Base-by-base conservation (phyloP, 176 grass and related monocot species). In the Musa itinerans region DNA sequence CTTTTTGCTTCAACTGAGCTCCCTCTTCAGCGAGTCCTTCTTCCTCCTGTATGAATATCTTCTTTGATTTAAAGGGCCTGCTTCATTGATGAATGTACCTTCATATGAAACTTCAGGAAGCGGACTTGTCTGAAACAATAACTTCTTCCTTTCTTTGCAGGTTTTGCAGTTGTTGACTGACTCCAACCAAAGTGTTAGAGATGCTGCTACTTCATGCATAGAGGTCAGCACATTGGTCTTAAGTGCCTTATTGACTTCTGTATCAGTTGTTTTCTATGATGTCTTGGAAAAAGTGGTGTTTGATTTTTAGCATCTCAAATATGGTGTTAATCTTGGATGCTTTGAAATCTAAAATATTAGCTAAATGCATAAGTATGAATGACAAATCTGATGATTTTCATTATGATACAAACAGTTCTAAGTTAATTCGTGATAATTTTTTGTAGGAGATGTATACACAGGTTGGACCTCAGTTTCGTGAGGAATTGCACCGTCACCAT, bases 401-500 rank as follows among this genome's bases (percentile, higher is more conserved):
- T 52, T 12, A 52, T 43, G 26, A 71, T n/a, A n/a, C 55, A 56
- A 29, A 27, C 22, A 56, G 53, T 50, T 10, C 68, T 51, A 56
- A 54, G 23, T 26, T 55, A 29, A 9, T 29, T 56, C 17, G 15
- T 27, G 10, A 0, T 15, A 26, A 16, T 71, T 85, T 25, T 57
- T 52, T 86, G 79, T 80, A 98, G 95, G 95, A 93, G 71, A 93
- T 98, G 86, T 94, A 94, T 80, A 87, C 26, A 62, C 81, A 98
- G 25, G 85, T 93, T 82, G 95, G 95, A 50, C 68, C 95, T 78
- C 95, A 98, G 29, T 98, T 98, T 80, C 86, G 86, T 82, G 95
- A 98, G 85, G 95, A 98, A 74, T 78, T 98, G 79, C 95, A 98
- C 77, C 86, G 95, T n/a, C 86, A 98, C 81, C 87, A 87, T 84